Evolutionary conservation across 805 yeast species (phyloP).

Genomic region (Pichia manshurica): DNA sequence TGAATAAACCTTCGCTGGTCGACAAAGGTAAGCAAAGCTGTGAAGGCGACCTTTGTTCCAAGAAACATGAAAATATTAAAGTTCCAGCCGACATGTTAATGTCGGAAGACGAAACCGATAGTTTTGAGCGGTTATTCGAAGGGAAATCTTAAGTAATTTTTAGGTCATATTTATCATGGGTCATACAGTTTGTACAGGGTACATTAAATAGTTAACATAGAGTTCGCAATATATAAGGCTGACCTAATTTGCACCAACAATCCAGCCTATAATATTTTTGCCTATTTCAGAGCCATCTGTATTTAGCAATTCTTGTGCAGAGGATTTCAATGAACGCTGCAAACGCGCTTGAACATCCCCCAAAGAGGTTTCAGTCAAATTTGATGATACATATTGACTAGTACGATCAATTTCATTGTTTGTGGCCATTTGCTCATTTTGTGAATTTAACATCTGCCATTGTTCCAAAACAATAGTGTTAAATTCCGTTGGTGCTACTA

Average conservation of each 20-base stretch:
- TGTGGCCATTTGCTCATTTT: constrained; percentile 18
- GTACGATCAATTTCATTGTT: constrained; percentile 9
- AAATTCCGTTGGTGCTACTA: constrained; percentile 49
- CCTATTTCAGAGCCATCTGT: constrained; percentile 26
- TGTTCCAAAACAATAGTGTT: constrained; percentile 52
- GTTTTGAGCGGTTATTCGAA: constrained; percentile 1
- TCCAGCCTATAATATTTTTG: constrained; percentile 32
- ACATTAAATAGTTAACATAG: no score
- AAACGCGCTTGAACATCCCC: constrained; percentile 25
- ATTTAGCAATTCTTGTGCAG: constrained; percentile 23
- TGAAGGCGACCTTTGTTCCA: neutral
- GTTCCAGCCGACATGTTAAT: neutral
- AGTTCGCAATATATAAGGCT: neutral
- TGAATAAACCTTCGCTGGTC: no score
- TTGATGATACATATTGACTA: neutral
- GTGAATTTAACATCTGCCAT: constrained; percentile 48
- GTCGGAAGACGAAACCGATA: constrained; percentile 5
- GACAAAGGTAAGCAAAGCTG: neutral
- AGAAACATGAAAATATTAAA: neutral
- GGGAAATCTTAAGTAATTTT: neutral
- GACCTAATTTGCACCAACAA: constrained; percentile 28
- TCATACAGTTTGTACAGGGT: no score
- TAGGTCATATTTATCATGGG: neutral
- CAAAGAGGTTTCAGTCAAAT: neutral
- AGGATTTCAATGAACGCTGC: constrained; percentile 25